A percentile compares a stretch with the other conserved stretches of the same genome.
phyloP scores from a whole-genome alignment of 2,329 filamentous ascomycete genomes.

The Fusarium sp. region DNA sequence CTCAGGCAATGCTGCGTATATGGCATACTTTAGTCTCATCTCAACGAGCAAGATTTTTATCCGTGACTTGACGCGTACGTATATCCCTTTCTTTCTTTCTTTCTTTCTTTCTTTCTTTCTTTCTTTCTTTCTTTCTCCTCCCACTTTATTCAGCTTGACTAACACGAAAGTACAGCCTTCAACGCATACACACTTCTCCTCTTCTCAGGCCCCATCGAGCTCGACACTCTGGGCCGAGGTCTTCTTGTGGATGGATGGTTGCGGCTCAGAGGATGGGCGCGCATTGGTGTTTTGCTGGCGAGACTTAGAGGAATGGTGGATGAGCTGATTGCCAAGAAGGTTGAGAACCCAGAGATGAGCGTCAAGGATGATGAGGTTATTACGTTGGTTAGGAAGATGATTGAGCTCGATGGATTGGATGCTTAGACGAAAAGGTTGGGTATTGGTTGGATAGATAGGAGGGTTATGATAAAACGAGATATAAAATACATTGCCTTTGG shows the following conservation, averaged over 20 bases:
- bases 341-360: slow-evolving; percentile 79
- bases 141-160: slow-evolving; percentile 6
- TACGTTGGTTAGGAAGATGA: slow-evolving; percentile 81
- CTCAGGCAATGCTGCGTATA: slow-evolving; percentile 79
- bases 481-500: slow-evolving; percentile 1
- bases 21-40: slow-evolving; percentile 94
- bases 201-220: slow-evolving; percentile 86
- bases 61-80: slow-evolving; percentile 87
- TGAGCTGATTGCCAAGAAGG: slow-evolving; percentile 82
- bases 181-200: slow-evolving; percentile 91
- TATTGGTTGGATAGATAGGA: neutral
- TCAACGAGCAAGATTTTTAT: slow-evolving; percentile 94
- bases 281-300: slow-evolving; percentile 91
- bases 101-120: neutral
- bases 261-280: slow-evolving; percentile 87
- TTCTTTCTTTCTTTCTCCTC: neutral
- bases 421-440: slow-evolving; percentile 55
- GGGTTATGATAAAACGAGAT: neutral
- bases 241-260: slow-evolving; percentile 95
- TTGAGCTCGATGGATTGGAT: slow-evolving; percentile 92
- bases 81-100: neutral
- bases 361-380: slow-evolving; percentile 77
- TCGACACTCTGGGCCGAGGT: slow-evolving; percentile 90
- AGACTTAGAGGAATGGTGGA: slow-evolving; percentile 90
- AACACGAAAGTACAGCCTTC: slow-evolving; percentile 72